Evolutionary conservation across 2,329 filamentous ascomycete species (phyloP).

Genomic region (Gaeumannomyces sp.): DNA sequence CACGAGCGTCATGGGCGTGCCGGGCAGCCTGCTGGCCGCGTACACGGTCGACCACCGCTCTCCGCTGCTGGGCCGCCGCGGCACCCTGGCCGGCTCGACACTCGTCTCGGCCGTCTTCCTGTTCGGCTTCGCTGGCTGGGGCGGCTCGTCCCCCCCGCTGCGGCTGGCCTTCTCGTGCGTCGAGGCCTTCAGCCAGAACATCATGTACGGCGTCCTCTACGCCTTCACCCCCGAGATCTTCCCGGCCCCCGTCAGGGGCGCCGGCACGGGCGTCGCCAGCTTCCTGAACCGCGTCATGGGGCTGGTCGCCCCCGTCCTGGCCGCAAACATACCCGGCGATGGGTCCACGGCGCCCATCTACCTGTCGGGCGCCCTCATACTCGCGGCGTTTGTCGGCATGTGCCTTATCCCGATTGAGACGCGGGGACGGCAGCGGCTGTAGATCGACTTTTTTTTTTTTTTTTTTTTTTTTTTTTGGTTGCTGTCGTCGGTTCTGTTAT

Average conservation of each 20-base stretch:
- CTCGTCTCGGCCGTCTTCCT: constrained; percentile 62
- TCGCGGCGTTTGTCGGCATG: constrained; percentile 54
- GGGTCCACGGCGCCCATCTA: constrained; percentile 53
- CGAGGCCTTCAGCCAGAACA: constrained; percentile 67
- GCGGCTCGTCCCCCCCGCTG: constrained; percentile 47
- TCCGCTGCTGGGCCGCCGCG: constrained; percentile 60
- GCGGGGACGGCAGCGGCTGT: constrained; percentile 51
- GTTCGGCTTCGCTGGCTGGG: constrained; percentile 54
- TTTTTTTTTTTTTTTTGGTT: constrained; percentile 5
- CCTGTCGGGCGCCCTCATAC: constrained; percentile 48
- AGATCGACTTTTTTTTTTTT: constrained; percentile 8
- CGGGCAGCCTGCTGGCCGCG: constrained; percentile 68
- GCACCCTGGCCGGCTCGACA: constrained; percentile 64
- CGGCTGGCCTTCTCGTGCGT: constrained; percentile 63
- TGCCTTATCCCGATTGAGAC: constrained; percentile 59
- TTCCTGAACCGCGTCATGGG: constrained; percentile 65
- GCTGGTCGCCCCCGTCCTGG: constrained; percentile 62
- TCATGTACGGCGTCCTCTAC: constrained; percentile 73
- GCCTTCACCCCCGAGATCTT: constrained; percentile 75
- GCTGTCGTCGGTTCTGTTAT: constrained; percentile 5
- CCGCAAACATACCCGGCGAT: constrained; percentile 52
- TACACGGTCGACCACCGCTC: constrained; percentile 62
- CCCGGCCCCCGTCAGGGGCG: constrained; percentile 64
- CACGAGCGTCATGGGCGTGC: constrained; percentile 69
- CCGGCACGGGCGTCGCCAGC: constrained; percentile 65